Conservation (phyloP, 768 basidiomycete genomes). For the Naganishia friedmannii region DNA sequence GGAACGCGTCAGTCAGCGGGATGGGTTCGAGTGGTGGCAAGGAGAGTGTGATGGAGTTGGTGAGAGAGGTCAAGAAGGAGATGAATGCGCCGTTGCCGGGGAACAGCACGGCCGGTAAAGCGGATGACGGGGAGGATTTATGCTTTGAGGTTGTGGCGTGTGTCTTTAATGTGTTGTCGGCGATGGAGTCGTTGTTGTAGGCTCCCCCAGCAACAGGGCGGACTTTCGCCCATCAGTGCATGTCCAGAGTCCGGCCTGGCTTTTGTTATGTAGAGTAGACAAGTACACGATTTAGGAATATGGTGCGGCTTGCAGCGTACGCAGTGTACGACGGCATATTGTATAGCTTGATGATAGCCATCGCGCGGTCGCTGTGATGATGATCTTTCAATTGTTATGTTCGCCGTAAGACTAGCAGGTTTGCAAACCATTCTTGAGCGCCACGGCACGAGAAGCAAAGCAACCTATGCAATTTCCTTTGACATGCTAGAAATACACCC, state of each 20-base stretch:
- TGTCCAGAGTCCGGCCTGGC: background rate
- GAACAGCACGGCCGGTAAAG: constrained; percentile 37
- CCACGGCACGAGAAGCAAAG: background rate
- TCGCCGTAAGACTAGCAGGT: no score
- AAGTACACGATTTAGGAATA: background rate
- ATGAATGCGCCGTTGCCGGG: constrained; percentile 37
- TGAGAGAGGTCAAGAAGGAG: constrained; percentile 53
- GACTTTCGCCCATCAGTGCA: no score
- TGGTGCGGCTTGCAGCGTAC: background rate
- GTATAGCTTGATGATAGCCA: background rate
- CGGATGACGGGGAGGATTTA: constrained; percentile 59
- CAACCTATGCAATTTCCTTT: background rate
- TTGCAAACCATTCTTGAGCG: no score
- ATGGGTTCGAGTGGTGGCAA: constrained; percentile 55
- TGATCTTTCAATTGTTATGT: background rate
- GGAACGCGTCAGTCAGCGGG: constrained; percentile 55
- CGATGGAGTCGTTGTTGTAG: constrained; percentile 61
- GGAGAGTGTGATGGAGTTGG: constrained; percentile 55
- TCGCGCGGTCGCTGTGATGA: background rate
- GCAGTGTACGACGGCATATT: no score
- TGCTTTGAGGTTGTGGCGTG: constrained; percentile 88
- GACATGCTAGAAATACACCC: background rate
- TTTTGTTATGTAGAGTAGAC: constrained; percentile 10
- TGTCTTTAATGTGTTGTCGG: constrained; percentile 86
- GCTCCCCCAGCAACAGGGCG: background rate